These are phyloP conservation scores for Boletus pseudopeckii DNA, from an alignment of 768 basidiomycete genomes.

Conservation along the genomic window DNA sequence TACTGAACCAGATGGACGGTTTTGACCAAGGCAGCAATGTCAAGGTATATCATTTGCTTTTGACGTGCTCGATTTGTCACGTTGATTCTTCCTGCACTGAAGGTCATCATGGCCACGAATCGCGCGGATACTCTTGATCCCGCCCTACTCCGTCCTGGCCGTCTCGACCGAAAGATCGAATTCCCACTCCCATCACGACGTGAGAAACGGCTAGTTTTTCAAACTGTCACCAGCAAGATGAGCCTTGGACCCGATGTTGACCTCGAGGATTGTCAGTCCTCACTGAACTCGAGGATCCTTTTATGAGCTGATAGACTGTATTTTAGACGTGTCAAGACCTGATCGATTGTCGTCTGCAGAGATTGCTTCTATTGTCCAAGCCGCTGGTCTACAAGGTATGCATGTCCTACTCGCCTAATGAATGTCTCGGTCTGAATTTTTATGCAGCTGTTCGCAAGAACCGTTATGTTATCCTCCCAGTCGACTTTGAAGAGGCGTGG, in stretches of 20 bases:
- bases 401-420: not conserved
- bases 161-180: slow-evolving; percentile 97
- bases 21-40: slow-evolving; percentile 99
- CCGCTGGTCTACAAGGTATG: slow-evolving; percentile 91
- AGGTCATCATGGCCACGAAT: slow-evolving; percentile 99
- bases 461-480: slow-evolving; percentile 93
- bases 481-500: slow-evolving; percentile 99
- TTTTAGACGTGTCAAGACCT: slow-evolving; percentile 89
- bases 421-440: slow-evolving; percentile 1
- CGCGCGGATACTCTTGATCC: slow-evolving; percentile 98
- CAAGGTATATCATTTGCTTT: slow-evolving; percentile 54
- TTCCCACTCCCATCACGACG: slow-evolving; percentile 93
- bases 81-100: not conserved
- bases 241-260: slow-evolving; percentile 97
- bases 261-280: slow-evolving; percentile 86
- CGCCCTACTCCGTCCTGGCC: slow-evolving; percentile 93
- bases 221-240: slow-evolving; percentile 96
- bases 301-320: slow-evolving; percentile 5
- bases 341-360: slow-evolving; percentile 95
- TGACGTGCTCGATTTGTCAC: not conserved
- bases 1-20: slow-evolving; percentile 99
- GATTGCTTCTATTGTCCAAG: slow-evolving; percentile 93
- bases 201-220: slow-evolving; percentile 96
- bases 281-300: slow-evolving; percentile 6
- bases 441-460: slow-evolving; percentile 86